Evolutionary conservation across 345 rosid species (phyloP), one percentile per base, ranked within the genome.

Genomic region (Schrenkiella parvula): DNA sequence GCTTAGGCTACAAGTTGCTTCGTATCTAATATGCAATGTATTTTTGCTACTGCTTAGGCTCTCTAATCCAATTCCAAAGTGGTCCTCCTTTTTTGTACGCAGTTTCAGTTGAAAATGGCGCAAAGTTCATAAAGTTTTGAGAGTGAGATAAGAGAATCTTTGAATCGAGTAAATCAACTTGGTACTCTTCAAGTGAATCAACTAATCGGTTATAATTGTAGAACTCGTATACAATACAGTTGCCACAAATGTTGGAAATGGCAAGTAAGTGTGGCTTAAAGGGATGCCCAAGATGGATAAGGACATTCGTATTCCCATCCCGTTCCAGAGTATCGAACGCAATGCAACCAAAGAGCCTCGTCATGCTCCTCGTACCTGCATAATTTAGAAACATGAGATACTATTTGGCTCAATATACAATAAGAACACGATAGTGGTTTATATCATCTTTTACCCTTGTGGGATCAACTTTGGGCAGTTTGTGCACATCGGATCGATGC

Each of bases 261-360:
- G 13, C 43, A 74, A 39, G 18, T 8, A 31, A 56, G 37, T 68
- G 59, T 68, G 25, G 53, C n/a, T 63, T 64, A 70, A 32, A 77
- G 87, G 4, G 80, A 64, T 43, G 91, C 88, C 92, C 97, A 90
- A 58, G 80, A 83, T 11, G 98, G 96, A 70, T 82, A 83, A 11
- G 92, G 91, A 62, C 98, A 89, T 70, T 91, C 86, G 48, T 87
- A 87, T 44, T 68, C 69, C 96, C 96, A 95, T 55, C 81, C 85
- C 6, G 95, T 88, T 76, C 95, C 98, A 64, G 89, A 76, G 81
- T 95, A 89, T 26, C 66, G 82, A 81, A 89, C 52, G 19, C 89
- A 87, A 70, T 91, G 92, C 26, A 87, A 78, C 98, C 95, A 91
- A 47, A 91, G 63, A 35, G 89, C 96, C 70, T 86, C 95, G 72